These are phyloP conservation scores for Starmerella geochares DNA, from an alignment of 805 yeast species.

Conservation along the genomic window DNA sequence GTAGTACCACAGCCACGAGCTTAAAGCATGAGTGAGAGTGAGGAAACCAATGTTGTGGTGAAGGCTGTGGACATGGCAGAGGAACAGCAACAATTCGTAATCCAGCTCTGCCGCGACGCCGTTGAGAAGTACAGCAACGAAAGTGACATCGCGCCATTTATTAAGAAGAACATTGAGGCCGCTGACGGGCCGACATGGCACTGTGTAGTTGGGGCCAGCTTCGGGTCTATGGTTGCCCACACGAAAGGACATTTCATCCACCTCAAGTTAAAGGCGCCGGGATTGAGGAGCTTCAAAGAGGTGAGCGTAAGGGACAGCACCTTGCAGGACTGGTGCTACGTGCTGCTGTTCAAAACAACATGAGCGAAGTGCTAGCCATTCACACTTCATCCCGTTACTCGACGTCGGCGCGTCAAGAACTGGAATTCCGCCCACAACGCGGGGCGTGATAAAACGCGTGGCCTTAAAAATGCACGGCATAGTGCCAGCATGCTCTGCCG, in stretches of 20 bases:
- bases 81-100: constrained; percentile 19
- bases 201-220: constrained; percentile 50
- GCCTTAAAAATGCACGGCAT: too few species aligned
- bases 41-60: constrained; percentile 13
- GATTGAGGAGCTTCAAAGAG: constrained; percentile 33
- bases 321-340: constrained; percentile 31
- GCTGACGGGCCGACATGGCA: constrained; percentile 54
- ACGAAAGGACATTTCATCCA: constrained; percentile 46
- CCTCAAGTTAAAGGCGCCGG: constrained; percentile 35
- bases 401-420: too few species aligned
- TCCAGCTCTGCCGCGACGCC: constrained; percentile 36
- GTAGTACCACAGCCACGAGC: too few species aligned
- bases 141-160: constrained; percentile 46
- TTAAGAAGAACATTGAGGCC: constrained; percentile 49
- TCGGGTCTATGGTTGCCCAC: constrained; percentile 55
- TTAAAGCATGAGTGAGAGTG: constrained; percentile 1
- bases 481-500: too few species aligned
- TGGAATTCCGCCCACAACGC: too few species aligned
- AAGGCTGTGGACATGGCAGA: constrained; percentile 26
- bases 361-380: too few species aligned
- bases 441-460: too few species aligned
- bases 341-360: constrained; percentile 44
- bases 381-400: too few species aligned
- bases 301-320: constrained; percentile 2
- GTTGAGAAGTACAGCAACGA: constrained; percentile 38